phyloP scores from a whole-genome alignment of 805 yeast species.

The Spathaspora gorwiae region DNA sequence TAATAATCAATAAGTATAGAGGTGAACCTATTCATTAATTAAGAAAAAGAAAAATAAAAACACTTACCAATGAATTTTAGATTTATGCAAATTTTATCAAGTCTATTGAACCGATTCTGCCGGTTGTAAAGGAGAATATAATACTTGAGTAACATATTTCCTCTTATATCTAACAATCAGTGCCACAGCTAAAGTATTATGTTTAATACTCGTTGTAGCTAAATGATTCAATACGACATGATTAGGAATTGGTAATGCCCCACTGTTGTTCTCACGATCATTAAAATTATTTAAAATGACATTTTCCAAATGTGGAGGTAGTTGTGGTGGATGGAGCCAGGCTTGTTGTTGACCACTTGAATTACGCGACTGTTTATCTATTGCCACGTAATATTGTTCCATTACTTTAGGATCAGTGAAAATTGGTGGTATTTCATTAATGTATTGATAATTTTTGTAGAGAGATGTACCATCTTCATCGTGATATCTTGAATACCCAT shows the following conservation, averaged over 20 bases:
- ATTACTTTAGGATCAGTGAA: slow-evolving; percentile 81
- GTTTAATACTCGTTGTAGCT: slow-evolving; percentile 94
- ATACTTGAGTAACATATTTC: slow-evolving; percentile 85
- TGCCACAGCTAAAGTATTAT: slow-evolving; percentile 90
- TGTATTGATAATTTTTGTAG: slow-evolving; percentile 37
- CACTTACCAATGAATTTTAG: too few relatives aligned
- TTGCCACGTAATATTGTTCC: slow-evolving; percentile 78
- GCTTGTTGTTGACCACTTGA: slow-evolving; percentile 52
- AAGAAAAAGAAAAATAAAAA: too few relatives aligned
- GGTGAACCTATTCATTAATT: too few relatives aligned
- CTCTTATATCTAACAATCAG: slow-evolving; percentile 83
- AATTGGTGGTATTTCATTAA: slow-evolving; percentile 72
- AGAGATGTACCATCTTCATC: slow-evolving; percentile 42
- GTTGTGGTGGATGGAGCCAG: slow-evolving; percentile 88
- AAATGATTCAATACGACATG: slow-evolving; percentile 91
- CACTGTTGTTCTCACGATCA: slow-evolving; percentile 68
- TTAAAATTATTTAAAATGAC: slow-evolving; percentile 78
- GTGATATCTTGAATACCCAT: slow-evolving; percentile 73
- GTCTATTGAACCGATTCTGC: slow-evolving; percentile 6
- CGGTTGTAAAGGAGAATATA: slow-evolving; percentile 78
- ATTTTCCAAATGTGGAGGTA: slow-evolving; percentile 94
- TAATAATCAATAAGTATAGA: too few relatives aligned
- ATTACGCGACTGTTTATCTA: slow-evolving; percentile 64
- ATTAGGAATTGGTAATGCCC: slow-evolving; percentile 89
- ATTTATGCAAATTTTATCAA: not conserved